These are phyloP conservation scores for Vitis riparia DNA, from an alignment of 164 flowering plant genomes.

Conservation along the genomic window DNA sequence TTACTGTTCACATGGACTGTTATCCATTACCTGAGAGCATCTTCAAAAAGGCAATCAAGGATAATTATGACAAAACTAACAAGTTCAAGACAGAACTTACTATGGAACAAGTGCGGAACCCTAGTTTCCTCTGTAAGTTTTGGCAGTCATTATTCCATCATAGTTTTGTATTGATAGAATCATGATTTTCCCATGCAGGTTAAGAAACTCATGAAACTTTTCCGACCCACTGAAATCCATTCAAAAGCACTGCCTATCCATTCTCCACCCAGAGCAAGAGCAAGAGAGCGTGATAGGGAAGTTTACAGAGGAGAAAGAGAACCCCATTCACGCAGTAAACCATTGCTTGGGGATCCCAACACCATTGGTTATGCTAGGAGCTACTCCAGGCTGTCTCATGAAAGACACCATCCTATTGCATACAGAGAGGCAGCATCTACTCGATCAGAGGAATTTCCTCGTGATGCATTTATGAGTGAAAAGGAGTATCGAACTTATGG, in stretches of 20 bases:
- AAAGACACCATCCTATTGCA: constrained; percentile 16
- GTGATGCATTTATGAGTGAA: constrained; percentile 41
- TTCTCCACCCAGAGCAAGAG: constrained; percentile 17
- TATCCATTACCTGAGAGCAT: constrained; percentile 63
- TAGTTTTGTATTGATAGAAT: constrained; percentile 9
- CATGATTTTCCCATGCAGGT: constrained; percentile 41
- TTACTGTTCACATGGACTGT: constrained; percentile 57
- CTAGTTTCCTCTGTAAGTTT: constrained; percentile 1
- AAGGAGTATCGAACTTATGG: constrained; percentile 53
- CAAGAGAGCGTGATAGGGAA: constrained; percentile 14
- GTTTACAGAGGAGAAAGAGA: constrained; percentile 20
- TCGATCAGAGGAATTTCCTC: constrained; percentile 20
- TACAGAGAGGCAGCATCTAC: constrained; percentile 15
- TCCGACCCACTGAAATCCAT: constrained; percentile 40
- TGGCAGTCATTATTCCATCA: constrained; percentile 1
- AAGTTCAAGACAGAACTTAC: constrained; percentile 78
- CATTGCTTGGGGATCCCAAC: constrained; percentile 16
- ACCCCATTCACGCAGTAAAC: constrained; percentile 16
- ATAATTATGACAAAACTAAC: constrained; percentile 48
- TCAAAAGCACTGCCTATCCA: constrained; percentile 21
- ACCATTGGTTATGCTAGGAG: constrained; percentile 15
- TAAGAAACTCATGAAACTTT: constrained; percentile 47
- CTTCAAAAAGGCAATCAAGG: constrained; percentile 73
- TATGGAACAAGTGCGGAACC: constrained; percentile 47
- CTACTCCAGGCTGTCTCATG: constrained; percentile 19